Evolutionary conservation across 139 green algal genomes (phyloP).

Genomic region (Parachlorella kessleri): DNA sequence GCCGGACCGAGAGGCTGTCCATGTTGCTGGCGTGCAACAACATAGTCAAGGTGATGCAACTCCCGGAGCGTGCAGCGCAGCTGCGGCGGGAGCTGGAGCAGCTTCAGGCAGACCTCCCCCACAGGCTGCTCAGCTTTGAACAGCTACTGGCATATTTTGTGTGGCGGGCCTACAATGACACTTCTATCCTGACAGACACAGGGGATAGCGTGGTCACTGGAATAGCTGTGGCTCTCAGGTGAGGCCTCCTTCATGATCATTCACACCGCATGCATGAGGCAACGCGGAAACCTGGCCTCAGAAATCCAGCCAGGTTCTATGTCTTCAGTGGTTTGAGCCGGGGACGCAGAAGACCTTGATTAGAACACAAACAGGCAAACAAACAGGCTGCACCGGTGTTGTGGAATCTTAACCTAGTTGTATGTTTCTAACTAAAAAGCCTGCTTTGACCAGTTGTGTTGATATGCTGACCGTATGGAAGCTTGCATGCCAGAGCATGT

Average conservation of each 20-base stretch:
- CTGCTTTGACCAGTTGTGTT: no score
- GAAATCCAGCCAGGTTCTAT: no score
- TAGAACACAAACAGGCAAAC: background rate
- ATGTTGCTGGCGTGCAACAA: background rate
- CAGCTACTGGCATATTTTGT: background rate
- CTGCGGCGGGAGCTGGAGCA: background rate
- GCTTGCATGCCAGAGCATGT: no score
- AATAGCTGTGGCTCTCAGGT: background rate
- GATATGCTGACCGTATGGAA: no score
- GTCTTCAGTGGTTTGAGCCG: no score
- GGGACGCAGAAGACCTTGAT: background rate
- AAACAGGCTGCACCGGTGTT: background rate
- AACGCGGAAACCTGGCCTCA: no score
- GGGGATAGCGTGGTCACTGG: background rate
- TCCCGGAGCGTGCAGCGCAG: background rate
- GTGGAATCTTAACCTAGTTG: background rate
- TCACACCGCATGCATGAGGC: no score
- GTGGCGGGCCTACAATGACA: no score
- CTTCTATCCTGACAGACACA: background rate
- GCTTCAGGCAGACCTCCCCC: background rate
- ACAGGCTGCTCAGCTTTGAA: background rate
- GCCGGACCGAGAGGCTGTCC: background rate
- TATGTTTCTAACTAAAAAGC: no score
- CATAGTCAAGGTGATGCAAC: background rate
- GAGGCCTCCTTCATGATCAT: no score